These are phyloP conservation scores for Sporothrix variecibatus DNA, from an alignment of 2,329 filamentous ascomycete genomes.

Conservation along the genomic window DNA sequence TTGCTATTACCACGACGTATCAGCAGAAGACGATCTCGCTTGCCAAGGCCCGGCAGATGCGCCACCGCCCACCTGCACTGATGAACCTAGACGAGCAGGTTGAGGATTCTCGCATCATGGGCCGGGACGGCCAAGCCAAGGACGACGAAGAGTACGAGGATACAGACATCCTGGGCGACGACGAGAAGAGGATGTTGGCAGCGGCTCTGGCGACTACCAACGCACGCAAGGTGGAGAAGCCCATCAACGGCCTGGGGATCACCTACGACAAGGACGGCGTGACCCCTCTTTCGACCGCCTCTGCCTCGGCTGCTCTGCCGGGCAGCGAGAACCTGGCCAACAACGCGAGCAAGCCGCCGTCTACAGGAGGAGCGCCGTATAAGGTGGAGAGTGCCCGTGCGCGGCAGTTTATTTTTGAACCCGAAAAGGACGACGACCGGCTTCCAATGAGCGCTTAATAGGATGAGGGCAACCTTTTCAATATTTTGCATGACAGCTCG, in stretches of 20 bases:
- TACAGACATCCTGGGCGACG: slow-evolving; percentile 28
- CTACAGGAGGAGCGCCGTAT: slow-evolving; percentile 33
- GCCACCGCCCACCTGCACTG: slow-evolving; percentile 83
- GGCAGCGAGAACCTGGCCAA: background rate
- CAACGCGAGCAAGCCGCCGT: background rate
- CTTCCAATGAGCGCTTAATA: slow-evolving; percentile 35
- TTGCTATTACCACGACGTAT: slow-evolving; percentile 85
- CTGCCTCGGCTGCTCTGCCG: background rate
- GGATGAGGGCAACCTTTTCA: background rate
- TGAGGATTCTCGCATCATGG: slow-evolving; percentile 30
- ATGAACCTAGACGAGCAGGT: slow-evolving; percentile 66
- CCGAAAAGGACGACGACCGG: slow-evolving; percentile 37
- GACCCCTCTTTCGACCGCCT: background rate
- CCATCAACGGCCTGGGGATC: slow-evolving; percentile 40
- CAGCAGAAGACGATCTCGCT: slow-evolving; percentile 96
- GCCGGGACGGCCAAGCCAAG: slow-evolving; percentile 29
- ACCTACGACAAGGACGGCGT: slow-evolving; percentile 45
- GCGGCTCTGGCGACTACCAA: slow-evolving; percentile 32
- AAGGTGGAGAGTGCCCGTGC: slow-evolving; percentile 39
- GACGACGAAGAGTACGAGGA: slow-evolving; percentile 31
- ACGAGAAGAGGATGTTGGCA: slow-evolving; percentile 32
- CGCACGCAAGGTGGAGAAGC: slow-evolving; percentile 26
- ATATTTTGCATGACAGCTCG: background rate
- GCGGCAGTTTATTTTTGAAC: slow-evolving; percentile 38
- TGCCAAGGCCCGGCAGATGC: slow-evolving; percentile 82